These are phyloP conservation scores for Kwoniella shivajii DNA, from an alignment of 1,284 basidiomycete species.

Conservation along the genomic window DNA sequence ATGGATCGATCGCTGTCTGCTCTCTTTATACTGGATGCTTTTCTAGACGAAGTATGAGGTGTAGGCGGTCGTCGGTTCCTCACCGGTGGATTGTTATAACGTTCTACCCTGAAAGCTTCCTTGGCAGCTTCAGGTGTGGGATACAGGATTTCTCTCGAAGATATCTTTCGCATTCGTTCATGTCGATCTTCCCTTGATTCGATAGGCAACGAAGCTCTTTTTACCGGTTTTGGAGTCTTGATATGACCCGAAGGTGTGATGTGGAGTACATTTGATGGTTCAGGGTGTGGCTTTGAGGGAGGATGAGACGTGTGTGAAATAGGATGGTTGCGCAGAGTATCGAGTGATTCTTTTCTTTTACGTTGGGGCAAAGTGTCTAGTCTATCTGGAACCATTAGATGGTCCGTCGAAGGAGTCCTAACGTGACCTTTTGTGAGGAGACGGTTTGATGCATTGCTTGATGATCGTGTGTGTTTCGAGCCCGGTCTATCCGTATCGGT, in stretches of 20 bases:
- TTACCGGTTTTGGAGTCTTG: background rate
- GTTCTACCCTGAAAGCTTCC: conserved; percentile 27
- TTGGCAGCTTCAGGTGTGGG: conserved; percentile 33
- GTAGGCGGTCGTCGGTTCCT: conserved; percentile 29
- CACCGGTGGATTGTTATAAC: conserved; percentile 19
- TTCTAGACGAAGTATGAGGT: conserved; percentile 23
- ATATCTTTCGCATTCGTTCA: conserved; percentile 21
- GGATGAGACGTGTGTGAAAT: background rate
- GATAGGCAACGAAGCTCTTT: background rate
- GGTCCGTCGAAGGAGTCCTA: conserved; percentile 15
- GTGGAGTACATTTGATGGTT: background rate
- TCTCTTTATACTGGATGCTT: conserved; percentile 3
- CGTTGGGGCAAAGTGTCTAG: conserved; percentile 10
- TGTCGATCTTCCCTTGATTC: conserved; percentile 5
- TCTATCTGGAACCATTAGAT: conserved; percentile 14
- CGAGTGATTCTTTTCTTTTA: conserved; percentile 15
- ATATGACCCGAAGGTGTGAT: background rate
- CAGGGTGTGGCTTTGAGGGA: background rate
- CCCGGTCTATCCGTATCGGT: background rate
- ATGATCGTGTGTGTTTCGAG: conserved; percentile 3
- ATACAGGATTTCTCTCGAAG: conserved; percentile 33
- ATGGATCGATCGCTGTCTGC: conserved; percentile 17
- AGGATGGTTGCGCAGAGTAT: conserved; percentile 1
- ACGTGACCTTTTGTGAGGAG: background rate
- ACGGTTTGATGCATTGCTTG: background rate